These are phyloP conservation scores for Parastagonospora nodorum DNA, from an alignment of 2,329 filamentous ascomycete genomes.

Conservation along the genomic window DNA sequence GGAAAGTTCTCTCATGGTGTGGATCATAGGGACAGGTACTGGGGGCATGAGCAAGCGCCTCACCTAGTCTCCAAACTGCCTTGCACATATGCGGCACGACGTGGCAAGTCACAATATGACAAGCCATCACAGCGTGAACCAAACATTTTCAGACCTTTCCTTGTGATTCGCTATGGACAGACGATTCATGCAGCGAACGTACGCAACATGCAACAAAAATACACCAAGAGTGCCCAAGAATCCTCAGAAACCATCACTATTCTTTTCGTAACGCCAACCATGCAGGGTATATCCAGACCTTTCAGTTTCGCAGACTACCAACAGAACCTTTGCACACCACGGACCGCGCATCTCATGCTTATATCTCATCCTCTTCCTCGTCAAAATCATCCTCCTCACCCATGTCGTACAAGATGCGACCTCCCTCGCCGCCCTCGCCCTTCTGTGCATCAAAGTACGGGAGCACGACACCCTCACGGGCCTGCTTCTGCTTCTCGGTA, in stretches of 20 bases:
- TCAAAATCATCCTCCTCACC: slow-evolving; percentile 96
- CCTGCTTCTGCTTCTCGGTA: slow-evolving; percentile 86
- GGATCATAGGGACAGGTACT: too few relatives aligned
- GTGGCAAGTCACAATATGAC: too few relatives aligned
- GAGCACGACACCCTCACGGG: slow-evolving; percentile 85
- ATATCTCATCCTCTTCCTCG: slow-evolving; percentile 93
- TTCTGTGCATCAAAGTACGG: slow-evolving; percentile 98
- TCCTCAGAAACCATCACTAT: not conserved
- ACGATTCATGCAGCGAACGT: too few relatives aligned
- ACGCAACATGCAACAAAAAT: not conserved
- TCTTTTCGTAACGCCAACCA: not conserved
- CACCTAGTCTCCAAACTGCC: too few relatives aligned
- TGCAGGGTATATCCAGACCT: slow-evolving; percentile 7
- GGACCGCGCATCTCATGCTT: slow-evolving; percentile 2
- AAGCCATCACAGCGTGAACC: too few relatives aligned
- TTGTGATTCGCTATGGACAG: not conserved
- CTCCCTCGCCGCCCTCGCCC: slow-evolving; percentile 77
- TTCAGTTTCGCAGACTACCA: not conserved
- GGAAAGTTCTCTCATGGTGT: too few relatives aligned
- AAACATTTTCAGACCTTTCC: not conserved
- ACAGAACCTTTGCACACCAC: not conserved
- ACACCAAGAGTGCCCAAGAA: not conserved
- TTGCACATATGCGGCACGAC: too few relatives aligned
- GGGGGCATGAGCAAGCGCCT: too few relatives aligned
- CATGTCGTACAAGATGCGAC: slow-evolving; percentile 95